Conservation (phyloP, 177 flowering plant genomes). For the Tripterygium wilfordii region DNA sequence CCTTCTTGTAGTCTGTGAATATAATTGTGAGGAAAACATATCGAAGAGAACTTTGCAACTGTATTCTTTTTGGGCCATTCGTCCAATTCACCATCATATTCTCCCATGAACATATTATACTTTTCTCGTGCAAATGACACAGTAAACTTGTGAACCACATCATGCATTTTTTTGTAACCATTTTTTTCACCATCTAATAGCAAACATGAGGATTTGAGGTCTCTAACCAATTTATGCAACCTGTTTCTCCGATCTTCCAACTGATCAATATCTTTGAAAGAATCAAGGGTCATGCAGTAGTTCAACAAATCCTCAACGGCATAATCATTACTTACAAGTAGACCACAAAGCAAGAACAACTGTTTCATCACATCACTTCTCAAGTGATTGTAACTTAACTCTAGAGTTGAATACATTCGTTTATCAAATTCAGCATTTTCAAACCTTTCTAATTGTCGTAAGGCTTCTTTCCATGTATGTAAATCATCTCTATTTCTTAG, state of each 20-base stretch:
- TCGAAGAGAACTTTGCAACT: neutral
- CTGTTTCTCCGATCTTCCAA: constrained; percentile 2
- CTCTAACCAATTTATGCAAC: neutral
- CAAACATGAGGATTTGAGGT: no score
- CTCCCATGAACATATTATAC: neutral
- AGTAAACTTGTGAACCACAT: neutral
- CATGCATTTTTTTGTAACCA: no score
- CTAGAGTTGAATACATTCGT: neutral
- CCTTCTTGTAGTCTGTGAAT: constrained; percentile 6
- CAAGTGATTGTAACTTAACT: constrained; percentile 1
- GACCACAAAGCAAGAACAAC: no score
- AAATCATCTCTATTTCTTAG: neutral
- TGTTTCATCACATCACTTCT: no score
- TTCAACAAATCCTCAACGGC: no score
- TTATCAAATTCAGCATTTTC: neutral
- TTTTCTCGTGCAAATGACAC: neutral
- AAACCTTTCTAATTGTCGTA: neutral
- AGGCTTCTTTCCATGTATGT: constrained; percentile 1
- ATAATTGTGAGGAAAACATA: neutral
- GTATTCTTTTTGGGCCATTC: neutral
- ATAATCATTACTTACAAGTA: no score
- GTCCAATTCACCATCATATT: neutral
- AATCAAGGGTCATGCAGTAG: no score
- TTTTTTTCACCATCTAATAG: no score
- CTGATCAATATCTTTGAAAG: neutral